Base-by-base conservation (phyloP, 371 early-diverging fungal species). In the Circinella umbellata region DNA sequence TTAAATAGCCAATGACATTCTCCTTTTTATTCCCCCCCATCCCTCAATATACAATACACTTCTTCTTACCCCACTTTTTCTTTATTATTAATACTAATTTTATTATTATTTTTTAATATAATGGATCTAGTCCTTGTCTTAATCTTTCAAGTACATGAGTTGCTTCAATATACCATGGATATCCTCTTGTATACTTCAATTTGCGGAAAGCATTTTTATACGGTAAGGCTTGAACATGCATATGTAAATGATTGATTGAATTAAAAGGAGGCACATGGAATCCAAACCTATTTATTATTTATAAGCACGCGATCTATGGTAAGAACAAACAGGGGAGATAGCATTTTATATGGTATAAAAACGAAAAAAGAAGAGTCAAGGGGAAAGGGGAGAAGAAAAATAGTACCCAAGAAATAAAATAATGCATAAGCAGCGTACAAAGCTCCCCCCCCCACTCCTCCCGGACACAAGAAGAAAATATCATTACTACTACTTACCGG, bases 261-360 rank as follows among this genome's bases (percentile, higher is more conserved):
- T 81, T 87, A 69, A 88, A 91, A 6, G 91, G 91, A 27, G 91
- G 91, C 9, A 88, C 84, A 75, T 91, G 91, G 71, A 91, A 91
- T n/a, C 91, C 91, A 20, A 89, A 62, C 10, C 81, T 82, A 66
- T 42, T 4, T 14, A 14, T 51, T 13, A 13, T 13, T 51, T 51
- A 17, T 17, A n/a, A 51, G 15, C 51, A 51, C 11, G 42, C 42
- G 42, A 42, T 42, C 6, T 1, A 42, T 42, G 11, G 11, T 42
- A 51, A 51, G 15, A 51, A 51, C 8, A 15, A 51, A n/a, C 51
- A n/a, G 15, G 15, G 51, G 51, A 15, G 51, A 42, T 9, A 9
- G 42, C 1, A 42, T 9, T 42, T 6, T 42, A 9, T 9, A 42
- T 42, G 6, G 42, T 9, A 42, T 42, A 11, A 11, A 42, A 27